A percentile compares a stretch with the other conserved stretches of the same genome.
These are phyloP conservation scores for Canariomyces notabilis DNA, from an alignment of 2,329 filamentous ascomycete species.

Conservation along the genomic window DNA sequence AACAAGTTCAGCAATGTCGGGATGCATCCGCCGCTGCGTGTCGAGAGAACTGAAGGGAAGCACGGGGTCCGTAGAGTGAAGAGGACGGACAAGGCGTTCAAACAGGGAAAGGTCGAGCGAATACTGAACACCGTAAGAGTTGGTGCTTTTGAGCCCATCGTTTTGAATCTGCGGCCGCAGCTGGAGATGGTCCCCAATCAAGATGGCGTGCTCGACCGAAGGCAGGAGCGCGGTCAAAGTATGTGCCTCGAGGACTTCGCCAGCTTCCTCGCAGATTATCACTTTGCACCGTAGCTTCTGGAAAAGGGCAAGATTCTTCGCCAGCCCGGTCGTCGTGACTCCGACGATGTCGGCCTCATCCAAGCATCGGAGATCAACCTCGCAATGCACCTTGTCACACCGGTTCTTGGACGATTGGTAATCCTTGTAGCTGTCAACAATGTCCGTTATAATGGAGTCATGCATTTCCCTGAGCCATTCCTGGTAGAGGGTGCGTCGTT, in stretches of 20 bases:
- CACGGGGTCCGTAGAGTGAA: conserved; percentile 19
- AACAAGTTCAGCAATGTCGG: conserved; percentile 55
- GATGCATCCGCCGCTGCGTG: conserved; percentile 61
- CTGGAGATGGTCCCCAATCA: conserved; percentile 61
- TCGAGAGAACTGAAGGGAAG: conserved; percentile 40
- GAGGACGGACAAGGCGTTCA: conserved; percentile 39
- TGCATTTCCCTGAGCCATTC: background rate
- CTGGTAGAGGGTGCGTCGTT: background rate
- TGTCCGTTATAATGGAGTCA: background rate
- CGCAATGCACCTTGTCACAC: conserved; percentile 24
- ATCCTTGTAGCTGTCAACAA: conserved; percentile 2
- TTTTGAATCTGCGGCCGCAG: conserved; percentile 55
- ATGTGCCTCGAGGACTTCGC: conserved; percentile 62
- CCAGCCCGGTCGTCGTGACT: conserved; percentile 56
- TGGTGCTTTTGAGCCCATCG: conserved; percentile 29
- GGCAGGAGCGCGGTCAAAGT: conserved; percentile 55
- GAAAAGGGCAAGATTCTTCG: conserved; percentile 45
- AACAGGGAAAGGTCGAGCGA: conserved; percentile 56
- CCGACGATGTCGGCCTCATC: conserved; percentile 46
- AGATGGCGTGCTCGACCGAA: conserved; percentile 53
- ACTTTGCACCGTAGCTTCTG: conserved; percentile 49
- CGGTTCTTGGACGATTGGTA: background rate
- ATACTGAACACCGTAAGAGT: conserved; percentile 42
- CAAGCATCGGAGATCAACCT: conserved; percentile 36
- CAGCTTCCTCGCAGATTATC: conserved; percentile 63